Evolutionary conservation across 2,329 filamentous ascomycete species (phyloP), one percentile per base, ranked within the genome.

Genomic region (Aspergillus intermedius): DNA sequence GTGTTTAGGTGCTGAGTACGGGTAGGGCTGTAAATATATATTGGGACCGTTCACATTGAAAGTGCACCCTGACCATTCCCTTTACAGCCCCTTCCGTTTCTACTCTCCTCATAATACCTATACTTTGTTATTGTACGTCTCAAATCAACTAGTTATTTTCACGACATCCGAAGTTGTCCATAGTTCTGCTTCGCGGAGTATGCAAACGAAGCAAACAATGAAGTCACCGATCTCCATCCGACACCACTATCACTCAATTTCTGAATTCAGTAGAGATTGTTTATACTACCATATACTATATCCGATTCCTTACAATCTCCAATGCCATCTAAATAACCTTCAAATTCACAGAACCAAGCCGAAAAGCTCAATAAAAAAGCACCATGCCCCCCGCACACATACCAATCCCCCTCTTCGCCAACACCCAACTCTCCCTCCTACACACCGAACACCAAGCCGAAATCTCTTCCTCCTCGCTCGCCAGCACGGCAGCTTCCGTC

Each of bases 361-460:
- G 17, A 42, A 5, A 17, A 22, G 13, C 23, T 5, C 22, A 15
- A 13, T 23, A 13, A 10, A 15, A 35, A n/a, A 5, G 34, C 34
- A 35, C 3, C 4, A 40, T 40, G 37, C 41, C 41, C 7, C 23
- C 41, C 8, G 6, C 21, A 8, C 41, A 15, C n/a, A 3, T 54
- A 63, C 60, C 69, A 3, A 70, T 73, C 46, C 54, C 67, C 46
- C 52, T 59, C 50, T 74, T 74, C 60, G 71, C 72, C 52, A 62
- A 67, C 52, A 64, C 66, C 10, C 71, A 74, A 49, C 66, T 69
- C 48, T 58, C 65, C 32, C 66, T 74, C 37, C 66, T 74, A 15
- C 57, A 62, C n/a, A 58, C 63, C 42, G 72, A 75, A 56, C 72
- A 74, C 56, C 65, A 68, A 58, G 67, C 67, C 42, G 72, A 74